phyloP scores from a whole-genome alignment of 164 flowering plant species.

The Saururus chinensis region DNA sequence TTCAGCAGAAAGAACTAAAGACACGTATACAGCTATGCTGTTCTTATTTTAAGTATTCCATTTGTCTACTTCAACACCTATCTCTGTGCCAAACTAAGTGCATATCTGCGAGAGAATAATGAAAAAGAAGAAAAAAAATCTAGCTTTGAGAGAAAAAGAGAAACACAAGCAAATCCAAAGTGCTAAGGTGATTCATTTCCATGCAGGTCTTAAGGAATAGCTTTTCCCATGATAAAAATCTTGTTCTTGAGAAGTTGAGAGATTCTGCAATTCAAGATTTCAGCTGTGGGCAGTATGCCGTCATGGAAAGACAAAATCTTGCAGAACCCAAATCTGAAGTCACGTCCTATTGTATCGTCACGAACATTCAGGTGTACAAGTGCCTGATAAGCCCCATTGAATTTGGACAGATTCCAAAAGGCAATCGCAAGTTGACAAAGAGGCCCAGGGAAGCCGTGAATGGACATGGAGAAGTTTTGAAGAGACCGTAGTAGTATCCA shows the following conservation, averaged over 20 bases:
- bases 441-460: constrained; percentile 17
- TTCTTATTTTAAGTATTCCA: neutral
- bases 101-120: neutral
- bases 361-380: constrained; percentile 31
- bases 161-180: neutral
- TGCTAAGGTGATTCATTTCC: neutral
- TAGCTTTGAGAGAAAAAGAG: neutral
- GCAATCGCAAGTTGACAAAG: constrained; percentile 29
- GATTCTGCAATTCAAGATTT: constrained; percentile 39
- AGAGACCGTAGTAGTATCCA: constrained; percentile 21
- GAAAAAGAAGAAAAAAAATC: neutral
- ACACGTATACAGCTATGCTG: no score
- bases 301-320: constrained; percentile 31
- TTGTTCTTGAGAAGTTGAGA: constrained; percentile 35
- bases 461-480: constrained; percentile 16
- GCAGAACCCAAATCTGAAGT: constrained; percentile 37
- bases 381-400: constrained; percentile 10
- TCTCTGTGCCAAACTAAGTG: neutral
- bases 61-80: neutral
- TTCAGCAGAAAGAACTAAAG: no score
- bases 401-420: constrained; percentile 12
- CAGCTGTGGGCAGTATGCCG: constrained; percentile 45
- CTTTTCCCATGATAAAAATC: constrained; percentile 31
- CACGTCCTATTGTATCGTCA: constrained; percentile 49
- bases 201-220: constrained; percentile 37